Base-by-base conservation (phyloP, 2,329 filamentous ascomycete species). In the Simplicillium aogashimaense region DNA sequence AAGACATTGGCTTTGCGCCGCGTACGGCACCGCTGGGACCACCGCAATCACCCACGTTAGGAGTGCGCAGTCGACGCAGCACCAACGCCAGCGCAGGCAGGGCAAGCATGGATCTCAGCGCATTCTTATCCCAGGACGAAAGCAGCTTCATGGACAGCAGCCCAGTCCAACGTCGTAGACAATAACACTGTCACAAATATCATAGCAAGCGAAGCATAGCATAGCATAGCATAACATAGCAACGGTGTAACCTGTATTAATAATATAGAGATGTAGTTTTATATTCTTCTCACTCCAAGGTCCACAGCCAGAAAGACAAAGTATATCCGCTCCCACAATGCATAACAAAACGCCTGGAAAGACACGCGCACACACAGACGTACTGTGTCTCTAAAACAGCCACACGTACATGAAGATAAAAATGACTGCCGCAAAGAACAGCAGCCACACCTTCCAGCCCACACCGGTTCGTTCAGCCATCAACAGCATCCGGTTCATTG, bases 381-480 rank as follows among this genome's bases (percentile, higher is more conserved):
- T 25, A 9, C 20, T 9, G n/a, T n/a, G n/a, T n/a, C 9, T 25
- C 73, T 59, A 90, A 54, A 86, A 92, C 44, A 95, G 61, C 89
- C 90, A 95, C 43, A 97, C 90, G 60, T 90, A 98, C 50, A 79
- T 77, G 61, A 98, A 98, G 49, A 97, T 60, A 41, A 90, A 57
- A 46, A 83, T 76, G 14, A 97, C 86, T 29, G 81, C 84, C 6
- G 78, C 72, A 59, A 98, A 95, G 64, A 98, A 98, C 34, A 69
- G 72, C 38, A 95, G 60, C 92, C 92, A 98, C 42, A 89, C 84
- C 63, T 78, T 90, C 92, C 92, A 98, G 54, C 88, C 83, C 9
- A 98, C 82, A n/a, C 92, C 92, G 2, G 89, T 94, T 53, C 80
- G 74, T 66, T 97, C 78, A 4, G 92, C 92, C 92, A 98, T 98